Percentiles rank a stretch among this genome's conserved stretches.
Evolutionary conservation across 140 eudicot species (phyloP).

Genomic region (Flaveria floridana): DNA sequence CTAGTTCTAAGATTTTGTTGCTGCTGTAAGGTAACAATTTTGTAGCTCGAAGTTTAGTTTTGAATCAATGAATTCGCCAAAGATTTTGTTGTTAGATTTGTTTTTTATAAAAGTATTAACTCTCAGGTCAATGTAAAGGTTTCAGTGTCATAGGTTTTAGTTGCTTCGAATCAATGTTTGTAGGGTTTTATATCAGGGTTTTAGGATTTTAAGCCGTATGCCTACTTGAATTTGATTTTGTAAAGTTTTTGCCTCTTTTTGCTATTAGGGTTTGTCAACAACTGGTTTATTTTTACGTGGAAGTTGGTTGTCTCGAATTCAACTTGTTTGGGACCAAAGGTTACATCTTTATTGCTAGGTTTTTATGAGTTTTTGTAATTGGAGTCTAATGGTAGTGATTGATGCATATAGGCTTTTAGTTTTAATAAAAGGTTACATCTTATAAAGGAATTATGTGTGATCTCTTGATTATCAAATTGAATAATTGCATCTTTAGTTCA

Average conservation of each 20-base stretch:
- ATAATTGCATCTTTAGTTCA: neutral
- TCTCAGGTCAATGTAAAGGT: neutral
- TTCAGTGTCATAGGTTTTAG: neutral
- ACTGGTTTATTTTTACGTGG: neutral
- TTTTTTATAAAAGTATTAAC: neutral
- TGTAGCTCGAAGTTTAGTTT: neutral
- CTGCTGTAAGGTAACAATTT: neutral
- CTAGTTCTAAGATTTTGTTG: neutral
- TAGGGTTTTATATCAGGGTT: constrained; percentile 9
- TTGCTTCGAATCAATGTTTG: neutral
- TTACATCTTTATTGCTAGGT: neutral
- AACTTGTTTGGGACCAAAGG: neutral
- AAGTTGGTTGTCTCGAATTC: neutral
- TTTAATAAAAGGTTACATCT: too few relatives aligned
- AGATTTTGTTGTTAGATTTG: neutral
- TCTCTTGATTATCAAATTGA: neutral
- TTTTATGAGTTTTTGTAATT: neutral
- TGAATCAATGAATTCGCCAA: neutral
- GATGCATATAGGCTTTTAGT: neutral
- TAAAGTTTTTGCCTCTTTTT: neutral
- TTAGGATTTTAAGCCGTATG: neutral
- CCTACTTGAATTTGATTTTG: neutral
- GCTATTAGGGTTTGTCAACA: neutral
- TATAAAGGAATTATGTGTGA: neutral
- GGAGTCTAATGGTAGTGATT: neutral